Conservation (phyloP, 805 yeast genomes). For the Metschnikowia peoriensis region DNA sequence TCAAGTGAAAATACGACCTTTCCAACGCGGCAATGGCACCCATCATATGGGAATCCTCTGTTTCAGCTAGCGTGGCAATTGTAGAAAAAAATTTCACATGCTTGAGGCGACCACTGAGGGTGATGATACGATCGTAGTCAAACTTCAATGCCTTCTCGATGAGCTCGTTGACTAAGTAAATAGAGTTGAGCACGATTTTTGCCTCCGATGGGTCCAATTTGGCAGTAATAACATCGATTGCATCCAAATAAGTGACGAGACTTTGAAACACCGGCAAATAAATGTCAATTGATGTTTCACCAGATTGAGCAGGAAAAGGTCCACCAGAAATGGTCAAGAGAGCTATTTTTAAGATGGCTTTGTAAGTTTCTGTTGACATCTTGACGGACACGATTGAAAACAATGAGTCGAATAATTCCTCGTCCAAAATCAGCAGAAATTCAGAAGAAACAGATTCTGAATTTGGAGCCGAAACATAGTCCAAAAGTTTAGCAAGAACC, state of each 20-base stretch:
- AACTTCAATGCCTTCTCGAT: slow-evolving; percentile 42
- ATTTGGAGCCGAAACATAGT: slow-evolving; percentile 31
- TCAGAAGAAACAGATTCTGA: slow-evolving; percentile 40
- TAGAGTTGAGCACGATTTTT: slow-evolving; percentile 42
- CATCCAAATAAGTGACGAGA: slow-evolving; percentile 38
- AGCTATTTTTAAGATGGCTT: slow-evolving; percentile 44
- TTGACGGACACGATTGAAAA: slow-evolving; percentile 41
- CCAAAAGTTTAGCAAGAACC: slow-evolving; percentile 52
- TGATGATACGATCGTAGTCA: slow-evolving; percentile 42
- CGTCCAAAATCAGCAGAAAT: slow-evolving; percentile 37
- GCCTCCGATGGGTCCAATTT: slow-evolving; percentile 44
- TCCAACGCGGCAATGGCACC: slow-evolving; percentile 33
- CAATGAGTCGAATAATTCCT: slow-evolving; percentile 37
- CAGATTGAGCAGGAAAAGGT: slow-evolving; percentile 34
- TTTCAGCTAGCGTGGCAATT: slow-evolving; percentile 39
- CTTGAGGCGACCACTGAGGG: slow-evolving; percentile 46
- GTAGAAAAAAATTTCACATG: slow-evolving; percentile 46
- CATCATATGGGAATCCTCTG: slow-evolving; percentile 33
- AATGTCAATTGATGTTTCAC: slow-evolving; percentile 32
- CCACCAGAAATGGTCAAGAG: slow-evolving; percentile 43
- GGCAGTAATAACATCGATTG: slow-evolving; percentile 41
- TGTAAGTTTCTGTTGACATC: slow-evolving; percentile 45
- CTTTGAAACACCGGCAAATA: slow-evolving; percentile 38
- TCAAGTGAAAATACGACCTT: slow-evolving; percentile 33
- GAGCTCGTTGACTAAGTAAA: slow-evolving; percentile 46